Base-by-base conservation (phyloP, 352 stramenopile genomes). In the Elongisporangium senticosum region DNA sequence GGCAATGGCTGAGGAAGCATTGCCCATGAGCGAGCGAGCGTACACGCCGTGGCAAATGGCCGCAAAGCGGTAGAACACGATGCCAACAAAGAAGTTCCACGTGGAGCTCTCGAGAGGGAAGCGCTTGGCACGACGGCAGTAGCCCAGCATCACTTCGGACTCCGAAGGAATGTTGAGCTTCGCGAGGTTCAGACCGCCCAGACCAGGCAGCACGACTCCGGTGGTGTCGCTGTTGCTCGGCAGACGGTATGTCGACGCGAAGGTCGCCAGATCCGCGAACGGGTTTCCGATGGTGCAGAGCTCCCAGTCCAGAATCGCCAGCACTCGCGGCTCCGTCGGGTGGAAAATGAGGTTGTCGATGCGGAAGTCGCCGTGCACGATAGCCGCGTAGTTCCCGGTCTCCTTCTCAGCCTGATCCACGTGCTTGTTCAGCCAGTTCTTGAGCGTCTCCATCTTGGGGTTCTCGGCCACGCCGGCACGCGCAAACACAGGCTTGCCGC, bases 331-430 rank as follows among this genome's bases (percentile, higher is more conserved):
- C 69, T 94, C 79, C 14, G 84, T 94, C 15, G 84, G 80, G 65
- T 95, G 84, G 69, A 90, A 91, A 59, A 93, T 90, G 58, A 89
- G 61, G 62, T 96, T 96, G 64, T 95, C 87, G 22, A 96, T 79
- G 47, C 82, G 83, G 71, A 92, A 96, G 66, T 96, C 87, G 55
- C 87, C 87, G 62, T 96, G 87, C 7, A 95, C 83, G 50, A 96
- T 80, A 47, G 71, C 67, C 2, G 68, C 55, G 48, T 61, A 63
- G 52, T 62, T 56, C 10, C 68, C 58, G 2, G 67, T 86, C 23
- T 85, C 79, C 48, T 69, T 63, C 22, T 87, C 77, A 3, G 78
- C 78, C 4, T 63, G 63, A 17, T 83, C 74, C 15, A 77, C 79
- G 22, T 84, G 62, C 6, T 61, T 33, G n/a, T 77, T 66, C 43